Evolutionary conservation across 2,329 filamentous ascomycete genomes (phyloP).

Genomic region (Penicillium palitans): DNA sequence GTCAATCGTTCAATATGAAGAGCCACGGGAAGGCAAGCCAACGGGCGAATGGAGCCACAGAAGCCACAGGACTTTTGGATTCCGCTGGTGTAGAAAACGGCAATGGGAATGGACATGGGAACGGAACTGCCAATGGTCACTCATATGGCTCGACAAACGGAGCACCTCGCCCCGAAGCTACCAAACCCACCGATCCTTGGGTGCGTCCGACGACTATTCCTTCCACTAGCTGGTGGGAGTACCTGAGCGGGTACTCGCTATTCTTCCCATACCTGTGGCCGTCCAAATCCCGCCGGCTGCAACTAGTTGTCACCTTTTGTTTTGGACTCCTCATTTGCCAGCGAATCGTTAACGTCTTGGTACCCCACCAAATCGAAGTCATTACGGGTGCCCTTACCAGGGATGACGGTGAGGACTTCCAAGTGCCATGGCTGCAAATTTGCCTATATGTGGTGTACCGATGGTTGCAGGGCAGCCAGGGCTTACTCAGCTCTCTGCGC

Average conservation of each 20-base stretch:
- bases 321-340: conserved; percentile 78
- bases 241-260: conserved; percentile 83
- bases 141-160: conserved; percentile 53
- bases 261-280: conserved; percentile 99
- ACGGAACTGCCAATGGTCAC: conserved; percentile 49
- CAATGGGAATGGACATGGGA: conserved; percentile 48
- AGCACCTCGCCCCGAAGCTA: conserved; percentile 41
- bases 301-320: conserved; percentile 78
- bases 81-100: conserved; percentile 47
- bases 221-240: conserved; percentile 93
- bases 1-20: conserved; percentile 49
- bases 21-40: conserved; percentile 38
- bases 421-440: conserved; percentile 72
- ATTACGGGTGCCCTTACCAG: conserved; percentile 75
- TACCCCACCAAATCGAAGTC: conserved; percentile 75
- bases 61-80: conserved; percentile 46
- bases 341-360: conserved; percentile 79
- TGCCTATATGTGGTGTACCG: conserved; percentile 75
- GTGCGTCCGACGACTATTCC: conserved; percentile 85
- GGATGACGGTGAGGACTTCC: conserved; percentile 51
- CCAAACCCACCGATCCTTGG: conserved; percentile 67
- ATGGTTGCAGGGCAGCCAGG: conserved; percentile 83
- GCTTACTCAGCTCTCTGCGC: conserved; percentile 77
- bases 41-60: conserved; percentile 41
- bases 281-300: conserved; percentile 71